These are phyloP conservation scores for Echinosphaeria canescens DNA, from an alignment of 2,329 filamentous ascomycete genomes.

Conservation along the genomic window DNA sequence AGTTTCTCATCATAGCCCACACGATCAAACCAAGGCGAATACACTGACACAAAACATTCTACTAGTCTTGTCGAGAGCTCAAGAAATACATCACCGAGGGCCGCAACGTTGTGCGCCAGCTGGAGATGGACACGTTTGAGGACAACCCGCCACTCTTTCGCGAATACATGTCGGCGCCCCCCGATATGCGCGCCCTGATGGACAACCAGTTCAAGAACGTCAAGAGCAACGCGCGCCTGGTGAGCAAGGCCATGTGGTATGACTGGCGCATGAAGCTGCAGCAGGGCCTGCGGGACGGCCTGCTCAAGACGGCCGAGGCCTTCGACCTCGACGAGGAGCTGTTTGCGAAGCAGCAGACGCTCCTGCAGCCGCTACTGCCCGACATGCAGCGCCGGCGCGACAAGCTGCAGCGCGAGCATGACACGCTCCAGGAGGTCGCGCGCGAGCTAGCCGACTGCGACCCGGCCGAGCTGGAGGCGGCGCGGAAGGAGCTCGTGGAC, in stretches of 20 bases:
- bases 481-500: constrained; percentile 43
- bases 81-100: constrained; percentile 96
- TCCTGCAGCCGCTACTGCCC: constrained; percentile 49
- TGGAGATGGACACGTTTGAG: constrained; percentile 71
- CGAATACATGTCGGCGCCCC: constrained; percentile 72
- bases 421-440: constrained; percentile 48
- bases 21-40: background rate
- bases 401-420: constrained; percentile 37
- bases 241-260: constrained; percentile 96
- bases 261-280: constrained; percentile 88
- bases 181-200: constrained; percentile 70
- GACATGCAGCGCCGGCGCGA: constrained; percentile 36
- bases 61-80: constrained; percentile 62
- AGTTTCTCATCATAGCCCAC: constrained; percentile 10
- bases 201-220: constrained; percentile 96
- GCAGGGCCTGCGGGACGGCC: constrained; percentile 57
- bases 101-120: constrained; percentile 70
- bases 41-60: background rate
- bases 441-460: constrained; percentile 62
- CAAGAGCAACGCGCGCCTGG: constrained; percentile 73
- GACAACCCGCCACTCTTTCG: constrained; percentile 83
- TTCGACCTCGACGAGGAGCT: constrained; percentile 53
- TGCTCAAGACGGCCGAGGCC: constrained; percentile 52
- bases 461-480: constrained; percentile 51
- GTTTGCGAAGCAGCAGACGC: constrained; percentile 43